Evolutionary conservation across 116 monocot species (phyloP).

Genomic region (Papilionanthe hybrid): DNA sequence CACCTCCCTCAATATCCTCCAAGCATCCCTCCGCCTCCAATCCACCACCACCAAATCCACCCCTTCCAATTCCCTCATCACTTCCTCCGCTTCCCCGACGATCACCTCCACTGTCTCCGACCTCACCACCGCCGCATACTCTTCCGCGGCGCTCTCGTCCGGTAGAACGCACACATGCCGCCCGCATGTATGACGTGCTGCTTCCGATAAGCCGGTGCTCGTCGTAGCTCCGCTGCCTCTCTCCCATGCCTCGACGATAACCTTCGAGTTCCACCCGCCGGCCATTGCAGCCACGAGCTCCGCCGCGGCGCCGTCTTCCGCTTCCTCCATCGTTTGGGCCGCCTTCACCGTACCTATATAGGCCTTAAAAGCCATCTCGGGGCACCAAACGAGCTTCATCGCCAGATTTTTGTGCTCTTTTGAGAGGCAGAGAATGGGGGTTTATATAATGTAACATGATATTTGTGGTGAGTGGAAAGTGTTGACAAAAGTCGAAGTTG

Average conservation of each 20-base stretch:
- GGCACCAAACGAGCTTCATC: slow-evolving; percentile 68
- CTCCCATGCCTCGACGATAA: slow-evolving; percentile 30
- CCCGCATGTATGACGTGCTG: slow-evolving; percentile 29
- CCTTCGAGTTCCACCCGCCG: slow-evolving; percentile 63
- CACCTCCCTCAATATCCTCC: slow-evolving; percentile 36
- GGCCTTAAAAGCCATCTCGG: slow-evolving; percentile 51
- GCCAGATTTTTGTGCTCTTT: not conserved
- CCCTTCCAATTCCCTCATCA: slow-evolving; percentile 26
- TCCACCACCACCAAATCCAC: slow-evolving; percentile 73
- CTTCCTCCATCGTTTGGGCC: not conserved
- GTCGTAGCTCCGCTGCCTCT: slow-evolving; percentile 5
- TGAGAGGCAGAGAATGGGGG: not conserved
- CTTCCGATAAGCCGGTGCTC: slow-evolving; percentile 27
- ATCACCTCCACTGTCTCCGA: not conserved
- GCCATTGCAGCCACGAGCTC: slow-evolving; percentile 72
- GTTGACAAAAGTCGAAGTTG: not conserved
- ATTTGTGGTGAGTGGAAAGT: not conserved
- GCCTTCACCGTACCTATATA: slow-evolving; percentile 44
- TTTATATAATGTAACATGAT: not conserved
- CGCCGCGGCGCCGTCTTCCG: slow-evolving; percentile 31
- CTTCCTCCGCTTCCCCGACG: slow-evolving; percentile 20
- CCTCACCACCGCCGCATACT: slow-evolving; percentile 15
- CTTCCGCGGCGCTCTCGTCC: slow-evolving; percentile 11
- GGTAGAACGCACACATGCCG: slow-evolving; percentile 31
- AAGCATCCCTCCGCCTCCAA: slow-evolving; percentile 36